A percentile compares a stretch with the other conserved stretches of the same genome.
Evolutionary conservation across 257 asterid genomes (phyloP).

Genomic region (Echium plantagineum): DNA sequence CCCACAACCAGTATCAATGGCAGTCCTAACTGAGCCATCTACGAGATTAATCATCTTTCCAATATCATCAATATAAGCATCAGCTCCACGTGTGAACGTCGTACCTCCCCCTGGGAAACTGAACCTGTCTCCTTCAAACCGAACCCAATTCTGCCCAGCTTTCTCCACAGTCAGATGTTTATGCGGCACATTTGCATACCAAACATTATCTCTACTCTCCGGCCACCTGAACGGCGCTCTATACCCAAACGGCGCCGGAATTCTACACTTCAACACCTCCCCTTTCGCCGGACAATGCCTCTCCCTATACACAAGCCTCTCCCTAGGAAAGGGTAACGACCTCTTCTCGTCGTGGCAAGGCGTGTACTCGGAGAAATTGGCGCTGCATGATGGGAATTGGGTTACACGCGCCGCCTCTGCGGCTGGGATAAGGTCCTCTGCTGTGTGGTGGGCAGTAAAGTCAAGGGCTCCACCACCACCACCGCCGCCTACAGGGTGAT

Average conservation of each 20-base stretch:
- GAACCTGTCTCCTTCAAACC: constrained; percentile 72
- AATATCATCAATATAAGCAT: constrained; percentile 77
- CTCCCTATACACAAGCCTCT: constrained; percentile 53
- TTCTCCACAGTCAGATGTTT: constrained; percentile 92
- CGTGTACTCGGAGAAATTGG: constrained; percentile 61
- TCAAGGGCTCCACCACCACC: constrained; percentile 20
- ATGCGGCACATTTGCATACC: constrained; percentile 96
- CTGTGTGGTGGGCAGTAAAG: constrained; percentile 58
- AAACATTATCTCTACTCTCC: constrained; percentile 58
- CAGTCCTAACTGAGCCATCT: constrained; percentile 68
- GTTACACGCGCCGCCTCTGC: constrained; percentile 34
- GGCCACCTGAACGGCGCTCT: constrained; percentile 83
- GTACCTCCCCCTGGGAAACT: constrained; percentile 94
- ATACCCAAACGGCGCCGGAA: constrained; percentile 81
- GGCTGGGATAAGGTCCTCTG: constrained; percentile 32
- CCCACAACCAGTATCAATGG: constrained; percentile 97
- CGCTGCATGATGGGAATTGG: constrained; percentile 46
- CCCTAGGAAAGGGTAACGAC: constrained; percentile 50
- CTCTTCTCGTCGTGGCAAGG: constrained; percentile 70
- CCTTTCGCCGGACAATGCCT: constrained; percentile 72
- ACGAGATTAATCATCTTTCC: constrained; percentile 57
- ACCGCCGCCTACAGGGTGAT: not conserved
- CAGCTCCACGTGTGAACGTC: constrained; percentile 95
- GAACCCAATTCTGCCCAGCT: constrained; percentile 95
- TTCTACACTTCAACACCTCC: constrained; percentile 50